These are phyloP conservation scores for Vitis amurensis DNA, from an alignment of 164 flowering plant genomes.

Conservation along the genomic window DNA sequence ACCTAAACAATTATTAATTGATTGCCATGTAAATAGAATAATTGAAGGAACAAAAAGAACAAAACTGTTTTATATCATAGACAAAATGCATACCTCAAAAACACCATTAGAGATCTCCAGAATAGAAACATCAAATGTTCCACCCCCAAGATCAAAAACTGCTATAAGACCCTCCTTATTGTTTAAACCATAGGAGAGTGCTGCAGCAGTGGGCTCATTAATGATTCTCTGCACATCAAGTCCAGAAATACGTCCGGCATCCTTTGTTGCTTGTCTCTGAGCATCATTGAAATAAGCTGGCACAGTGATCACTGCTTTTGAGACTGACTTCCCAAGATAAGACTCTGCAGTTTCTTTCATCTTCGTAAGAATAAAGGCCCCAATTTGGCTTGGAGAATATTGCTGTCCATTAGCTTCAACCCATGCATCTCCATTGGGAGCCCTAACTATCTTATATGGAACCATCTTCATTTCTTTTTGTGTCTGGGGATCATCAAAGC, in stretches of 20 bases:
- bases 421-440: conserved; percentile 84
- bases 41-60: not conserved
- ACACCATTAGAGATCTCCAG: conserved; percentile 75
- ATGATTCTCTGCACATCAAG: conserved; percentile 75
- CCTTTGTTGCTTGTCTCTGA: conserved; percentile 80
- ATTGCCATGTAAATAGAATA: not conserved
- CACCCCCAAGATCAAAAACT: conserved; percentile 80
- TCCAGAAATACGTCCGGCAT: conserved; percentile 78
- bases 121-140: conserved; percentile 78
- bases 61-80: not conserved
- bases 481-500: conserved; percentile 63
- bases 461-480: conserved; percentile 84
- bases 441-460: conserved; percentile 63
- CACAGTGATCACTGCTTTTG: conserved; percentile 73
- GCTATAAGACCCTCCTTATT: conserved; percentile 76
- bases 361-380: conserved; percentile 64
- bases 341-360: conserved; percentile 82
- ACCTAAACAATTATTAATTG: conserved; percentile 34
- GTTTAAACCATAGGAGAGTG: conserved; percentile 74
- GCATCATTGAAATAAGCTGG: conserved; percentile 87
- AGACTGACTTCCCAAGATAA: conserved; percentile 55
- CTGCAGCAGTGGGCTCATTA: conserved; percentile 82
- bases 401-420: conserved; percentile 68
- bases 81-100: conserved; percentile 50
- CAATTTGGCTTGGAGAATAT: conserved; percentile 69